Evolutionary conservation across 352 stramenopile species (phyloP).

Genomic region (Phytopythium chamaehyphon): DNA sequence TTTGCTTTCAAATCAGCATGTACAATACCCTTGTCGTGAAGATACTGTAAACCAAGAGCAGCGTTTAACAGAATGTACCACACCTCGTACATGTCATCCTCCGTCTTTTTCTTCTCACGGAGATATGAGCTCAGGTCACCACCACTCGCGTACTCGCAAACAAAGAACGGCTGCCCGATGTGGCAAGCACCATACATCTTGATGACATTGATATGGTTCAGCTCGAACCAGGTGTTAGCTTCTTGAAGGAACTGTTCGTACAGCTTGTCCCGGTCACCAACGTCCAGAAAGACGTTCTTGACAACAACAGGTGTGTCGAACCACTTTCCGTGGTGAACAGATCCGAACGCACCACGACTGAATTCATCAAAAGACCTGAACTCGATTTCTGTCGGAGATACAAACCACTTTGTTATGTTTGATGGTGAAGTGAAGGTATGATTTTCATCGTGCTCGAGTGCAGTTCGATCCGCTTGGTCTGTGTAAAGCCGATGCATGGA

Average conservation of each 20-base stretch:
- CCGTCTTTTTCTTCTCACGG: background rate
- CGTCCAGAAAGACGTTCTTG: conserved; percentile 10
- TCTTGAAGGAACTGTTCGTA: conserved; percentile 21
- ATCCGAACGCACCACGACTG: conserved; percentile 12
- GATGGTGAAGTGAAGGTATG: background rate
- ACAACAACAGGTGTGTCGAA: conserved; percentile 25
- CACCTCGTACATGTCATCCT: background rate
- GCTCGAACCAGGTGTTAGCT: conserved; percentile 24
- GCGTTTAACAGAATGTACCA: conserved; percentile 17
- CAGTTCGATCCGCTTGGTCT: no score
- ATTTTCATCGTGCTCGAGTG: background rate
- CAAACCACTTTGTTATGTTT: conserved; percentile 17
- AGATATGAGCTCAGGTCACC: conserved; percentile 11
- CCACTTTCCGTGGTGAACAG: conserved; percentile 25
- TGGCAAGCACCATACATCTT: conserved; percentile 28
- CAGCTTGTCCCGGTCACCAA: background rate
- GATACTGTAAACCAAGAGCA: conserved; percentile 32
- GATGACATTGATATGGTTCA: conserved; percentile 28
- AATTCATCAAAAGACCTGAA: conserved; percentile 10
- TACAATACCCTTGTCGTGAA: conserved; percentile 5
- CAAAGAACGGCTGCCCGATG: conserved; percentile 12
- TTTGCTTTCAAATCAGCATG: conserved; percentile 15
- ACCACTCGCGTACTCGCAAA: conserved; percentile 12
- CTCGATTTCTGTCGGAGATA: conserved; percentile 21
- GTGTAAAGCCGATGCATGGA: no score